Base-by-base conservation (phyloP, 2,329 filamentous ascomycete genomes). In the Penicillium expansum region DNA sequence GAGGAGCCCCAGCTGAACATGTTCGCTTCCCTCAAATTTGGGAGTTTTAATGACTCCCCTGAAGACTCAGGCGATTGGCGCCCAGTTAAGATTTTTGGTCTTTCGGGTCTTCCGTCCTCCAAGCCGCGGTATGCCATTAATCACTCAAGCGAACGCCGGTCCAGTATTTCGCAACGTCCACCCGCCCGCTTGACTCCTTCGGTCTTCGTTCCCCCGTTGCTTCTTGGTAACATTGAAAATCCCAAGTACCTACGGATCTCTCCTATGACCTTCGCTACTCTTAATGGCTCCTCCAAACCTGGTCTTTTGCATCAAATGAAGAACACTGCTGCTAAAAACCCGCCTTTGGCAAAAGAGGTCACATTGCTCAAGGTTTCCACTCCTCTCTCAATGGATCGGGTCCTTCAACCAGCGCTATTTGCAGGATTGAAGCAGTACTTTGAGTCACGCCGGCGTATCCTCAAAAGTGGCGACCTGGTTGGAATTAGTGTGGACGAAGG, bases 401-500 rank as follows among this genome's bases (percentile, higher is more conserved):
- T 89, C 1, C 83, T 96, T 10, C 92, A 97, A 69, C 90, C 91
- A 7, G 90, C 90, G 5, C 83, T 97, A 5, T 87, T 97, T 64
- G 87, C 90, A 18, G 92, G 91, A 0, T 75, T 99, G 41, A 97
- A 97, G 71, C 86, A 86, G 38, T 88, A 97, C 70, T 97, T 99
- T 71, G 89, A 95, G 62, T 85, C 85, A 54, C 91, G 89, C 66
- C 84, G 89, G 55, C 86, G 94, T 4, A 83, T 97, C 13, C 84
- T 97, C 38, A 92, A 92, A 68, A 87, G 85, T 39, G 93, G 92
- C 3, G 94, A 99, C 74, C 77, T 97, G 13, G 87, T 99, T 52
- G 92, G 90, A 18, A 88, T 99, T 13, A 87, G 91, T 3, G 87
- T 99, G 29, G 93, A 99, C 68, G 90, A 92, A 52, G 86, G 87